Evolutionary conservation across 768 basidiomycete species (phyloP).

Genomic region (Lactarius akahatsu): DNA sequence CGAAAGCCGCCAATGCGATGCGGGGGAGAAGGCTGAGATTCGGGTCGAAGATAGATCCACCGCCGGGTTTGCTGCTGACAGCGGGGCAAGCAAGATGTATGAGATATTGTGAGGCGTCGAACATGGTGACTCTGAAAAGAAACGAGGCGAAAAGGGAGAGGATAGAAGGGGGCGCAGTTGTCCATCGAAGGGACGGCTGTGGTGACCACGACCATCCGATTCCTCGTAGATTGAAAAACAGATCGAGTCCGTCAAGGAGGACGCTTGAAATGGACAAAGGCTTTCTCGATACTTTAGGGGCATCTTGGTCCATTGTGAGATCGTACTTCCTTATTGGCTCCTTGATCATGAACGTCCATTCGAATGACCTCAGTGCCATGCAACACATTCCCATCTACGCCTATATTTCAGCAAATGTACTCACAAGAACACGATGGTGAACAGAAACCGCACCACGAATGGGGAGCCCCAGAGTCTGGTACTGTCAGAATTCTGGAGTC

Average conservation of each 20-base stretch:
- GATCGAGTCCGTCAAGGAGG: constrained; percentile 17
- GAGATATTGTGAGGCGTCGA: constrained; percentile 8
- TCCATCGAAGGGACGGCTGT: not conserved
- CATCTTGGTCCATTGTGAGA: too few species aligned
- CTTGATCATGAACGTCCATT: not conserved
- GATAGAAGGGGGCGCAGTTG: not conserved
- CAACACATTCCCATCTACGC: constrained; percentile 1
- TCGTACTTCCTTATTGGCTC: too few species aligned
- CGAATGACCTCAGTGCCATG: not conserved
- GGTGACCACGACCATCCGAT: not conserved
- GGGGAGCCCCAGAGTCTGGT: not conserved
- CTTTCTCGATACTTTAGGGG: not conserved
- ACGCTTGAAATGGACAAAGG: not conserved
- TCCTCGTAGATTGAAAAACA: constrained; percentile 21
- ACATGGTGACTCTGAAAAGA: not conserved
- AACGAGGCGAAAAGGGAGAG: not conserved
- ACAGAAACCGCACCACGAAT: constrained; percentile 1
- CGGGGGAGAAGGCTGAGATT: not conserved
- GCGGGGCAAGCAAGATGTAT: constrained; percentile 1
- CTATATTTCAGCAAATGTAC: not conserved
- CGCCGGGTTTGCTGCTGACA: not conserved
- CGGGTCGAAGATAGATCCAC: too few species aligned
- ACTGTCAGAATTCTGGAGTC: too few species aligned
- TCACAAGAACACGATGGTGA: not conserved
- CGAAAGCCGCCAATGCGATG: not conserved